A percentile compares a stretch with the other conserved stretches of the same genome.
Conservation (phyloP, 2,329 filamentous ascomycete species). For the Lojkania enalia region DNA sequence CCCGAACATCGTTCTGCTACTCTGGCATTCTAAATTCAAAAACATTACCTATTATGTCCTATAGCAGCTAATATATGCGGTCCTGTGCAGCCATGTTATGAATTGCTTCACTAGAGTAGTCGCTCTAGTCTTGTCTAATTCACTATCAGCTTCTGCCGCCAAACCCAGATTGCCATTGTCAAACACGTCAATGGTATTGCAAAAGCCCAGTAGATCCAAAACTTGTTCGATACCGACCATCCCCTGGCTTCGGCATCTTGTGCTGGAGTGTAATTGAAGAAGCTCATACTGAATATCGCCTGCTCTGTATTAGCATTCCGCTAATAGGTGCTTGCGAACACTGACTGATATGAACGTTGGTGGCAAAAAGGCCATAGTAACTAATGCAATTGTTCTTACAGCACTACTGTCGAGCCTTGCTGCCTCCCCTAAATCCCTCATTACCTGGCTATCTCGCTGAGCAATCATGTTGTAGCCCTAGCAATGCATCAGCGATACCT, state of each 20-base stretch:
- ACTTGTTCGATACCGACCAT: conserved; percentile 22
- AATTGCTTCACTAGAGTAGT: too few species aligned
- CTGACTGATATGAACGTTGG: conserved; percentile 24
- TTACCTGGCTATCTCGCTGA: conserved; percentile 21
- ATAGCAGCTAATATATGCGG: too few species aligned
- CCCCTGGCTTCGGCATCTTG: not conserved
- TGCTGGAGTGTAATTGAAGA: conserved; percentile 20
- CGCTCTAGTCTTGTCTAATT: too few species aligned
- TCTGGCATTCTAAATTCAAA: too few species aligned
- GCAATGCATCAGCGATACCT: not conserved
- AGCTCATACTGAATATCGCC: conserved; percentile 29
- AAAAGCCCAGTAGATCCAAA: conserved; percentile 25
- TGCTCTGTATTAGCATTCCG: conserved; percentile 7
- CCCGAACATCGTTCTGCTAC: too few species aligned
- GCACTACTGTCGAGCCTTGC: conserved; percentile 18
- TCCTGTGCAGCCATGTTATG: too few species aligned
- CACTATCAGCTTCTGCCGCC: conserved; percentile 11
- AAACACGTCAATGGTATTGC: conserved; percentile 21
- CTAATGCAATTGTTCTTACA: conserved; percentile 22
- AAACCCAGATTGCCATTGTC: conserved; percentile 17
- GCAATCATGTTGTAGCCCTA: conserved; percentile 25
- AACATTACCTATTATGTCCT: too few species aligned
- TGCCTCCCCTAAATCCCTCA: conserved; percentile 20
- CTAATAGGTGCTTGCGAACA: not conserved
- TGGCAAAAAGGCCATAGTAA: conserved; percentile 26